Percentiles rank a stretch among this genome's conserved stretches.
These are phyloP conservation scores for Calonectria hongkongensis DNA, from an alignment of 2,329 filamentous ascomycete genomes.

Conservation along the genomic window DNA sequence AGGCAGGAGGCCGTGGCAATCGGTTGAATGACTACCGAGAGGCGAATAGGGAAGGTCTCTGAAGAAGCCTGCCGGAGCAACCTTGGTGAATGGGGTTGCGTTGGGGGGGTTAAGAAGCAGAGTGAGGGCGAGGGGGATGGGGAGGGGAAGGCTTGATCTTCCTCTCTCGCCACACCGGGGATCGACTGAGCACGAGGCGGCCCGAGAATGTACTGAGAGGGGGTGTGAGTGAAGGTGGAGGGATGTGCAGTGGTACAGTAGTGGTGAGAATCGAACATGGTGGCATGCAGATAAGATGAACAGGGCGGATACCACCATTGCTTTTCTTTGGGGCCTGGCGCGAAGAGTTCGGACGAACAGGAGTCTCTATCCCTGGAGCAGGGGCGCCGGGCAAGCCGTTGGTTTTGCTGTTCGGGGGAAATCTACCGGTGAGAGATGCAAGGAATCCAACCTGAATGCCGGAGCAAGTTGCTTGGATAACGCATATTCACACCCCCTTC, in stretches of 20 bases:
- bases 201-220: conserved; percentile 35
- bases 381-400: conserved; percentile 41
- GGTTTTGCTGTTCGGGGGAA: conserved; percentile 33
- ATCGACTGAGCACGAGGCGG: conserved; percentile 40
- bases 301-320: conserved; percentile 48
- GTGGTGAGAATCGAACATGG: conserved; percentile 35
- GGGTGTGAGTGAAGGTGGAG: conserved; percentile 29
- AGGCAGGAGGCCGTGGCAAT: conserved; percentile 37
- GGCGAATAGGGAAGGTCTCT: conserved; percentile 37
- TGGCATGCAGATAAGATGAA: conserved; percentile 44
- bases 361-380: conserved; percentile 44
- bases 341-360: conserved; percentile 49
- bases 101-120: background rate
- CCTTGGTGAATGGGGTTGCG: conserved; percentile 20
- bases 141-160: conserved; percentile 30
- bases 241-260: conserved; percentile 41
- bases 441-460: conserved; percentile 11
- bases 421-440: conserved; percentile 19
- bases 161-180: conserved; percentile 39
- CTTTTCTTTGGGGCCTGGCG: conserved; percentile 39
- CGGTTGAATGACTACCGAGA: conserved; percentile 34
- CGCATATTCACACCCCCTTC: background rate
- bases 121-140: background rate
- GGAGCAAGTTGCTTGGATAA: conserved; percentile 6
- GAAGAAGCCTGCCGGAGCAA: conserved; percentile 18